phyloP scores from a whole-genome alignment of 2,329 filamentous ascomycete genomes.

The Elsinoe arachidis region DNA sequence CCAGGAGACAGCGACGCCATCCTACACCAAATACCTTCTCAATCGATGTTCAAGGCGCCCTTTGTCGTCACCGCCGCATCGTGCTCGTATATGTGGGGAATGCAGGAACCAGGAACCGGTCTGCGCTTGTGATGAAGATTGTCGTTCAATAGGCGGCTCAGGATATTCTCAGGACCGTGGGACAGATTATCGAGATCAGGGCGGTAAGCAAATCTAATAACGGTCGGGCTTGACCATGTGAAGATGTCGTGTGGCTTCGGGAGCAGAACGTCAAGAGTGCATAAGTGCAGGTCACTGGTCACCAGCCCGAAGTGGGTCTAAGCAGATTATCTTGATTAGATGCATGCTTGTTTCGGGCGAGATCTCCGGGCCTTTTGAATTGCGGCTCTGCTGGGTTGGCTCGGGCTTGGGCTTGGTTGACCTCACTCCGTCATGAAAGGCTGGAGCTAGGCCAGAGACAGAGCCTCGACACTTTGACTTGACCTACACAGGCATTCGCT shows the following conservation, averaged over 20 bases:
- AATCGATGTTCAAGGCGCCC: neutral
- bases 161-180: neutral
- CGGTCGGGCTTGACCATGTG: conserved; percentile 3
- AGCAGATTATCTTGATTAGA: conserved; percentile 11
- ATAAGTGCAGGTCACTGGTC: neutral
- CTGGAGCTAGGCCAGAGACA: conserved; percentile 1
- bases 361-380: neutral
- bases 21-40: neutral
- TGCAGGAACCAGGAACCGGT: conserved; percentile 8
- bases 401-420: conserved; percentile 1
- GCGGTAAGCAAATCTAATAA: conserved; percentile 12
- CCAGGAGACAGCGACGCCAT: conserved; percentile 18
- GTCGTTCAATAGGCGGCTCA: neutral
- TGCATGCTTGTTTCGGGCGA: neutral
- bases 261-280: neutral
- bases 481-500: neutral
- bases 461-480: neutral
- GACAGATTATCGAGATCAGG: neutral
- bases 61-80: conserved; percentile 5
- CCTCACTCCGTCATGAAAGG: conserved; percentile 11
- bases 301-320: neutral
- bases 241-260: neutral
- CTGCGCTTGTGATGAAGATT: neutral
- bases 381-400: conserved; percentile 3
- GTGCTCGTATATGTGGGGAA: neutral